These are phyloP conservation scores for Camelina hispida DNA, from an alignment of 345 rosid species.

Conservation along the genomic window DNA sequence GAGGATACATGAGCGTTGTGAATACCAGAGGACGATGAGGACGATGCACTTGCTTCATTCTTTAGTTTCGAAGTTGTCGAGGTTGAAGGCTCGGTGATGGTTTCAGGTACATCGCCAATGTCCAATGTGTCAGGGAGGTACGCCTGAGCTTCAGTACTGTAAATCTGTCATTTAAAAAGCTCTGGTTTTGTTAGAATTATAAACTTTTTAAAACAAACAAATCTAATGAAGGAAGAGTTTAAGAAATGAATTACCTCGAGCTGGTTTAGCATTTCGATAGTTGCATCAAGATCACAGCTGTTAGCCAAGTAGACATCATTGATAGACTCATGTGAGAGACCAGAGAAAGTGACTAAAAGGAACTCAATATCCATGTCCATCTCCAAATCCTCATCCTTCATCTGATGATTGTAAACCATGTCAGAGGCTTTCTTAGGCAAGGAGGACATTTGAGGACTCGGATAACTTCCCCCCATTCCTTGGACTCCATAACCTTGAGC, in stretches of 20 bases:
- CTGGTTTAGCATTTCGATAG: constrained; percentile 78
- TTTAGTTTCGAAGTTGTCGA: constrained; percentile 56
- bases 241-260: constrained; percentile 59
- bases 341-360: constrained; percentile 69
- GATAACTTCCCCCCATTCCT: constrained; percentile 35
- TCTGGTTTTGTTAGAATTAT: neutral
- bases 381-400: constrained; percentile 57
- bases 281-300: constrained; percentile 73
- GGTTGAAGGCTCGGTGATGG: constrained; percentile 40
- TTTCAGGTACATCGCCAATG: constrained; percentile 80
- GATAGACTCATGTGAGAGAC: constrained; percentile 73
- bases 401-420: constrained; percentile 52
- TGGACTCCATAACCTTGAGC: constrained; percentile 42
- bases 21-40: constrained; percentile 63
- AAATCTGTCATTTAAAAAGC: constrained; percentile 47
- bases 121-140: constrained; percentile 83
- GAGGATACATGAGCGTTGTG: constrained; percentile 39
- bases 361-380: constrained; percentile 74
- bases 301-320: constrained; percentile 76
- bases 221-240: neutral
- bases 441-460: constrained; percentile 38
- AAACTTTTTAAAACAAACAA: neutral
- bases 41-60: constrained; percentile 54
- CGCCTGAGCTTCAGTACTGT: constrained; percentile 56
- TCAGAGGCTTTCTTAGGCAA: constrained; percentile 42